A percentile compares a stretch with the other conserved stretches of the same genome.
Conservation (phyloP, 306 rosid genomes). For the Lablab purpureus region DNA sequence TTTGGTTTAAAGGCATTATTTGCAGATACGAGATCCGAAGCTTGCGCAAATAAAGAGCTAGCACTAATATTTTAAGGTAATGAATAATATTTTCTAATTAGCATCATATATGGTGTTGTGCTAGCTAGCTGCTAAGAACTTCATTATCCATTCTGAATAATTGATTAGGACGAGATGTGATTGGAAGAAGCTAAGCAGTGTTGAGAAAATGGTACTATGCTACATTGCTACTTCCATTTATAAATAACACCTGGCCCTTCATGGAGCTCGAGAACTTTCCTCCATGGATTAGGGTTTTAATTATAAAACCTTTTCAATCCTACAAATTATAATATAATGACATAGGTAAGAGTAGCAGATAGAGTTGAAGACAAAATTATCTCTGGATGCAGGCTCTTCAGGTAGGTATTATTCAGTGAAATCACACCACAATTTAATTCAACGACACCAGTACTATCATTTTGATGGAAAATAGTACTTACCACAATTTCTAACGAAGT, state of each 20-base stretch:
- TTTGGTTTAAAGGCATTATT: slow-evolving; percentile 42
- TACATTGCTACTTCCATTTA: slow-evolving; percentile 1
- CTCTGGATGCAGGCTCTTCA: neutral
- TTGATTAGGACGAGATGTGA: neutral
- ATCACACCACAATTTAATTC: neutral
- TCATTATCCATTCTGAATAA: slow-evolving; percentile 21
- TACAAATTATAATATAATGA: slow-evolving; percentile 21
- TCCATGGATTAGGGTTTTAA: slow-evolving; percentile 24
- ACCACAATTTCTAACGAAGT: neutral
- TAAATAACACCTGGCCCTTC: slow-evolving; percentile 47
- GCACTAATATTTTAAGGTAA: slow-evolving; percentile 42
- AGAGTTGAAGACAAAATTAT: neutral
- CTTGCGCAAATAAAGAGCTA: slow-evolving; percentile 41
- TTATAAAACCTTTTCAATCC: neutral
- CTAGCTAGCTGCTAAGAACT: slow-evolving; percentile 21
- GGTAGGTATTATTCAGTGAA: neutral
- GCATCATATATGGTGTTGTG: neutral
- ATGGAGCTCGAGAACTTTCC: slow-evolving; percentile 51
- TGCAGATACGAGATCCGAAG: slow-evolving; percentile 66
- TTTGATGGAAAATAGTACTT: too few species aligned
- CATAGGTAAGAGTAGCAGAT: neutral
- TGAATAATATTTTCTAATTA: slow-evolving; percentile 4
- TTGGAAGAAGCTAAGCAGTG: neutral
- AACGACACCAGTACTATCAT: neutral
- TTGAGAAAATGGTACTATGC: neutral